Conservation (phyloP, 2,329 filamentous ascomycete genomes). For the Ascochyta fabae region DNA sequence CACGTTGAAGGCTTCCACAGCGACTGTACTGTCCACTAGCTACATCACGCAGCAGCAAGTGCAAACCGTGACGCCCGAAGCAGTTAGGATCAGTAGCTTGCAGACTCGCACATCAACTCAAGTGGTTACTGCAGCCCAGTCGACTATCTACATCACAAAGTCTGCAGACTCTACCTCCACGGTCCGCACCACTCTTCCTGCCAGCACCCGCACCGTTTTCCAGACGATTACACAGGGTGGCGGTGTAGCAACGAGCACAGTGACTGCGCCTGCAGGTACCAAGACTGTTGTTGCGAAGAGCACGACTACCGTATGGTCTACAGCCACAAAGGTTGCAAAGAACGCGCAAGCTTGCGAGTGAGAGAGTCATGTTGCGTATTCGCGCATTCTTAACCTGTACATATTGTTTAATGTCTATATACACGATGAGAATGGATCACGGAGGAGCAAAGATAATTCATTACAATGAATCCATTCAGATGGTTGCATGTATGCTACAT, state of each 20-base stretch:
- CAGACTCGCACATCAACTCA: slow-evolving; percentile 20
- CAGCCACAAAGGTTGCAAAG: slow-evolving; percentile 24
- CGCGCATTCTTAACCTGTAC: not conserved
- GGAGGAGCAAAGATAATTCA: too few relatives aligned
- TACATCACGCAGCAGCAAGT: slow-evolving; percentile 17
- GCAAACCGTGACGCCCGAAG: slow-evolving; percentile 24
- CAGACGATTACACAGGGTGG: slow-evolving; percentile 21
- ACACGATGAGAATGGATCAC: too few relatives aligned
- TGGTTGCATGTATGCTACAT: too few relatives aligned
- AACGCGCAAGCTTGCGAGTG: slow-evolving; percentile 19
- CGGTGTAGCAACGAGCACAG: slow-evolving; percentile 17
- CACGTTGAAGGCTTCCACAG: slow-evolving; percentile 26
- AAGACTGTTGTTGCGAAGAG: slow-evolving; percentile 22
- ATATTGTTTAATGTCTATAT: slow-evolving; percentile 1
- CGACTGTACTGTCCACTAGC: slow-evolving; percentile 18
- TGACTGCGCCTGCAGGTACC: slow-evolving; percentile 19
- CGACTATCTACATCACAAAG: slow-evolving; percentile 19
- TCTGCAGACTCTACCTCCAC: slow-evolving; percentile 25
- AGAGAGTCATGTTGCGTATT: not conserved
- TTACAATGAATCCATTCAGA: too few relatives aligned
- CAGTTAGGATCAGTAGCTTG: slow-evolving; percentile 28
- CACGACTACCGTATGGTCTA: slow-evolving; percentile 16
- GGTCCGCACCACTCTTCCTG: slow-evolving; percentile 29
- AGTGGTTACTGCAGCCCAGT: slow-evolving; percentile 15
- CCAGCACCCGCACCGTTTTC: slow-evolving; percentile 18